Conservation (phyloP, 495 filamentous ascomycete species). For the Hypomontagnella submonticulosa region DNA sequence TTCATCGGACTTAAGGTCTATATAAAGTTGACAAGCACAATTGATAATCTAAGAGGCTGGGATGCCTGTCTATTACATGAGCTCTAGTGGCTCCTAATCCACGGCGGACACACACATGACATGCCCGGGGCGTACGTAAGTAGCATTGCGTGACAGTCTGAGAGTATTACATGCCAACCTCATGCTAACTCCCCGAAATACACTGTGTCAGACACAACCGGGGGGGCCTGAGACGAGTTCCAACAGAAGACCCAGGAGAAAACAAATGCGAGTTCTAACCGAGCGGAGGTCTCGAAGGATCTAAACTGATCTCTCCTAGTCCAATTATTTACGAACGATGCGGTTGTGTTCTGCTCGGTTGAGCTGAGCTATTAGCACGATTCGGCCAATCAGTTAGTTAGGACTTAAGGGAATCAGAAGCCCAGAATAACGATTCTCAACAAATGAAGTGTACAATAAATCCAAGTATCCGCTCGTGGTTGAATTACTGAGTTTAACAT, state of each 20-base stretch:
- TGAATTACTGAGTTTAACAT: too few relatives aligned
- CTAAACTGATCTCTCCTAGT: not conserved
- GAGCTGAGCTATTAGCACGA: too few relatives aligned
- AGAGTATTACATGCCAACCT: constrained; percentile 30
- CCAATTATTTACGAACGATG: too few relatives aligned
- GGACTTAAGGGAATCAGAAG: too few relatives aligned
- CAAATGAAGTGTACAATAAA: too few relatives aligned
- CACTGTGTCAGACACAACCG: constrained; percentile 30
- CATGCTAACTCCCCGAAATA: constrained; percentile 26
- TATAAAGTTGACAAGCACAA: too few relatives aligned
- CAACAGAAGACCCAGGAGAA: constrained; percentile 1
- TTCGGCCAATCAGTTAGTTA: too few relatives aligned
- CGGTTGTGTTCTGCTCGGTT: too few relatives aligned
- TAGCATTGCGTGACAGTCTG: constrained; percentile 33
- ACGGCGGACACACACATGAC: not conserved
- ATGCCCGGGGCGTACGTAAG: constrained; percentile 16
- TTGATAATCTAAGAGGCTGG: not conserved
- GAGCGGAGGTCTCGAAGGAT: constrained; percentile 11
- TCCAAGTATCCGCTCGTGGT: too few relatives aligned
- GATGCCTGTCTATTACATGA: constrained; percentile 2
- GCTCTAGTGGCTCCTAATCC: not conserved
- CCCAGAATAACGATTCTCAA: too few relatives aligned
- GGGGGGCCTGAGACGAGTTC: constrained; percentile 24
- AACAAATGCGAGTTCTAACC: constrained; percentile 2
- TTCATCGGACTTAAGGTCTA: too few relatives aligned